Percentiles rank a stretch among this genome's conserved stretches.
Evolutionary conservation across 139 green algal genomes (phyloP).

Genomic region (Zygnema cylindricum): DNA sequence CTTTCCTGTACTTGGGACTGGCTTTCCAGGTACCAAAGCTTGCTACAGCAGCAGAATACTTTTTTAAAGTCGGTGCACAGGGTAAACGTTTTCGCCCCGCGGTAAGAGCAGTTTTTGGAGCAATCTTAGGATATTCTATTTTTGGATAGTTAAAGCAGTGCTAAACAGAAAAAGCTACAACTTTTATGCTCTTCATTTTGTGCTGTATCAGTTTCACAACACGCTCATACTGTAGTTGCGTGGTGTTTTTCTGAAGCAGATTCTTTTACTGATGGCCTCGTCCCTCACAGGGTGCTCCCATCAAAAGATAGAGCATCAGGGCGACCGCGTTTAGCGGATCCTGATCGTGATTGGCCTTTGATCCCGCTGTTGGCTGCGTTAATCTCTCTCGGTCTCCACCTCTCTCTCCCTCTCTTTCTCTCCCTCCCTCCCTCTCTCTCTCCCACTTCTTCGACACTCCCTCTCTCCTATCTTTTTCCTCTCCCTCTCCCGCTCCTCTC

Average conservation of each 20-base stretch:
- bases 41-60: slow-evolving; percentile 83
- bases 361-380: slow-evolving; percentile 87
- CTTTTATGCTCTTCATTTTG: no score
- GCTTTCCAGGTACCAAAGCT: slow-evolving; percentile 82
- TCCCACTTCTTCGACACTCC: background rate
- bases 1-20: background rate
- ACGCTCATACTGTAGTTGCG: no score
- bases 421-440: background rate
- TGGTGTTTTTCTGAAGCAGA: no score
- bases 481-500: background rate
- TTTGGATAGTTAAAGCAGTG: no score
- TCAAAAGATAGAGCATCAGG: no score
- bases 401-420: background rate
- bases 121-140: no score
- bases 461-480: background rate
- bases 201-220: no score
- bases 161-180: no score
- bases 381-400: background rate
- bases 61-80: slow-evolving; percentile 83
- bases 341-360: no score
- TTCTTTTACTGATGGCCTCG: slow-evolving; percentile 87
- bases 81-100: slow-evolving; percentile 92
- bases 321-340: no score
- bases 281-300: slow-evolving; percentile 53
- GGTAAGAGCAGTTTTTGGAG: slow-evolving; percentile 38